Percentiles rank a stretch among this genome's conserved stretches.
Evolutionary conservation across 2,329 filamentous ascomycete genomes (phyloP).

Genomic region (Exophiala bonariae): DNA sequence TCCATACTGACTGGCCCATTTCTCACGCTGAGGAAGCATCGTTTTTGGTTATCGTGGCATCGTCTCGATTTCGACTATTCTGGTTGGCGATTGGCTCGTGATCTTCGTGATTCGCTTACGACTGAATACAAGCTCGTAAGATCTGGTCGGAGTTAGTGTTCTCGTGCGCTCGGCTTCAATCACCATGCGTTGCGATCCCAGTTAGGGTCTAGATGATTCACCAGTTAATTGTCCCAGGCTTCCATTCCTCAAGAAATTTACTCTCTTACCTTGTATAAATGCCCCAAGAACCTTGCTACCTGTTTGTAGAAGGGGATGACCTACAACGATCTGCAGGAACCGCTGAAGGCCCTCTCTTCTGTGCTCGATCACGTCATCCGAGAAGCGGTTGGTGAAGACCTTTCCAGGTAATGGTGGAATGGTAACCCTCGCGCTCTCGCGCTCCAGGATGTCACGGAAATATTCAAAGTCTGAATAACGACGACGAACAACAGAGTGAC

Average conservation of each 20-base stretch:
- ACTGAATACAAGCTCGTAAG: not conserved
- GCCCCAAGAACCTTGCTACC: slow-evolving; percentile 94
- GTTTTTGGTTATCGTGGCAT: slow-evolving; percentile 1
- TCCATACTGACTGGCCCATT: not conserved
- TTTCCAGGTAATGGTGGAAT: slow-evolving; percentile 96
- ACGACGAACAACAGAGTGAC: slow-evolving; percentile 80
- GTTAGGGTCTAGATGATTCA: slow-evolving; percentile 55
- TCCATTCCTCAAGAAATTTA: slow-evolving; percentile 1
- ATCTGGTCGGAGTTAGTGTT: not conserved
- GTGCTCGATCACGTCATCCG: slow-evolving; percentile 97
- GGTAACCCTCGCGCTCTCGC: slow-evolving; percentile 82
- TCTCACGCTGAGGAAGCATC: not conserved
- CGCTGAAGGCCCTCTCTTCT: slow-evolving; percentile 86
- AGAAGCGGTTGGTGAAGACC: slow-evolving; percentile 97
- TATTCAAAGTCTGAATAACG: slow-evolving; percentile 99
- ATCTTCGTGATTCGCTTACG: not conserved
- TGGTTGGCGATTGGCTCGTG: not conserved
- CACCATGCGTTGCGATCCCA: slow-evolving; percentile 91
- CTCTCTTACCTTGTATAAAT: slow-evolving; percentile 82
- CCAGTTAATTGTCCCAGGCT: too few relatives aligned
- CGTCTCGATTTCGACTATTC: slow-evolving; percentile 2
- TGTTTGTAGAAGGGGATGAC: slow-evolving; percentile 93
- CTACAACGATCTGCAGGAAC: slow-evolving; percentile 96
- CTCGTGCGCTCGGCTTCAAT: not conserved
- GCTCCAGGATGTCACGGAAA: slow-evolving; percentile 96